Conservation (phyloP, 2,329 filamentous ascomycete genomes). For the Nemania serpens region DNA sequence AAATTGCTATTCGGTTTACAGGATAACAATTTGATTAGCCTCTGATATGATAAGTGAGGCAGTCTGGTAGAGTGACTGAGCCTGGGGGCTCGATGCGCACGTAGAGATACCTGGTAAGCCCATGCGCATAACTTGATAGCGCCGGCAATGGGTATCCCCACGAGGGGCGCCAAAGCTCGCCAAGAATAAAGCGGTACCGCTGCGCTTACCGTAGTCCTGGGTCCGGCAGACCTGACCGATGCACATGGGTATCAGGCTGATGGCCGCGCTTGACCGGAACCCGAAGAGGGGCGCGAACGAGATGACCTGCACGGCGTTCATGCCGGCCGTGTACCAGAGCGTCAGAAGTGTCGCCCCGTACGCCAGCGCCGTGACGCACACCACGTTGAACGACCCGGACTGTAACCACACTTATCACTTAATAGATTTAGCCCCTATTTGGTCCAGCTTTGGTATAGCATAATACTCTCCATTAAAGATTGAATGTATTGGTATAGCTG, state of each 20-base stretch:
- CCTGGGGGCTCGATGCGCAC: too few relatives aligned
- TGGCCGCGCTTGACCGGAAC: constrained; percentile 24
- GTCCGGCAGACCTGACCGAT: constrained; percentile 24
- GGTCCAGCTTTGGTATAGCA: too few relatives aligned
- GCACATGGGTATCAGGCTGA: constrained; percentile 21
- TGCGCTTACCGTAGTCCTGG: constrained; percentile 24
- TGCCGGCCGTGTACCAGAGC: constrained; percentile 19
- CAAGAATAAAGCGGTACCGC: constrained; percentile 24
- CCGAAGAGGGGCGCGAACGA: constrained; percentile 22
- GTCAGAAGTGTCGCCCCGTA: constrained; percentile 19
- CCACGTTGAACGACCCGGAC: constrained; percentile 22
- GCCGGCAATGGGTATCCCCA: constrained; percentile 20
- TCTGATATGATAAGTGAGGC: too few relatives aligned
- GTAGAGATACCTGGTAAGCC: too few relatives aligned
- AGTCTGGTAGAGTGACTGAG: too few relatives aligned
- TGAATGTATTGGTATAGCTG: too few relatives aligned
- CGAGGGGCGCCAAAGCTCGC: constrained; percentile 18
- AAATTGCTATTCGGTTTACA: too few relatives aligned
- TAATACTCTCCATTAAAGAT: too few relatives aligned
- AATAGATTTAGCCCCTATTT: too few relatives aligned
- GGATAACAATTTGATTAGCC: too few relatives aligned
- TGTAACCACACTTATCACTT: too few relatives aligned
- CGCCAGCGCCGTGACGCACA: constrained; percentile 14
- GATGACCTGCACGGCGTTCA: constrained; percentile 16
- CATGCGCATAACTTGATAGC: too few relatives aligned